A percentile compares a stretch with the other conserved stretches of the same genome.
phyloP scores from a whole-genome alignment of 1,139 yeast species.

The Scheffersomyces stambukii region DNA sequence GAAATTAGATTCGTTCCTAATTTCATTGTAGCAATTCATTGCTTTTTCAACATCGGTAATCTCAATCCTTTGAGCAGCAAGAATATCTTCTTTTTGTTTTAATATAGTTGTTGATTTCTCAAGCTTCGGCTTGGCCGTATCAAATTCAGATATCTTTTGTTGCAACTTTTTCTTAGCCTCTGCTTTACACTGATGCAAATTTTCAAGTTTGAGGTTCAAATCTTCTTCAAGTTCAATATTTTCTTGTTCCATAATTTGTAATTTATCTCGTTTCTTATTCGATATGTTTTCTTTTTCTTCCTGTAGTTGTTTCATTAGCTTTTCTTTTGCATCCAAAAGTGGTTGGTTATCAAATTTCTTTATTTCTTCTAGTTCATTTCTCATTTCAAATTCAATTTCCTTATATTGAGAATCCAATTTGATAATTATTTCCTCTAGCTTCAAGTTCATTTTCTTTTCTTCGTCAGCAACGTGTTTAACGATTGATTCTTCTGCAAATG shows the following conservation, averaged over 20 bases:
- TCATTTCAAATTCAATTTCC: slow-evolving; percentile 29
- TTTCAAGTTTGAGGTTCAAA: slow-evolving; percentile 9
- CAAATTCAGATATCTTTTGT: slow-evolving; percentile 1
- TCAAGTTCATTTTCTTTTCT: slow-evolving; percentile 23
- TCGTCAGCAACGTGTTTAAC: slow-evolving; percentile 24
- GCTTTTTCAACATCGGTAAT: slow-evolving; percentile 6
- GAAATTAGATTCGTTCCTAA: slow-evolving; percentile 3
- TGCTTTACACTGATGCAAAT: neutral
- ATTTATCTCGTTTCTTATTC: slow-evolving; percentile 10
- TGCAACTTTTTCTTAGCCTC: neutral
- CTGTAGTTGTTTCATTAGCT: too few relatives aligned
- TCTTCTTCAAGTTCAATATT: slow-evolving; percentile 16
- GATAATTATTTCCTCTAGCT: slow-evolving; percentile 19
- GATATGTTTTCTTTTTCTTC: slow-evolving; percentile 9
- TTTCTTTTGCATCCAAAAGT: slow-evolving; percentile 14
- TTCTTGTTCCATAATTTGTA: slow-evolving; percentile 11
- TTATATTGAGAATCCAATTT: slow-evolving; percentile 24
- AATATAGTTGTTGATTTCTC: too few relatives aligned
- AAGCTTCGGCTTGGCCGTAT: neutral
- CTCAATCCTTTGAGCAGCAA: too few relatives aligned
- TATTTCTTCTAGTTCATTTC: slow-evolving; percentile 26
- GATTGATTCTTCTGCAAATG: slow-evolving; percentile 22
- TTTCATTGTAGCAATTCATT: slow-evolving; percentile 6
- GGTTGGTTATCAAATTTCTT: slow-evolving; percentile 23
- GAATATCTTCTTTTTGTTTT: too few relatives aligned